Evolutionary conservation across 805 yeast species (phyloP).

Genomic region (Zygosaccharomyces lentus): DNA sequence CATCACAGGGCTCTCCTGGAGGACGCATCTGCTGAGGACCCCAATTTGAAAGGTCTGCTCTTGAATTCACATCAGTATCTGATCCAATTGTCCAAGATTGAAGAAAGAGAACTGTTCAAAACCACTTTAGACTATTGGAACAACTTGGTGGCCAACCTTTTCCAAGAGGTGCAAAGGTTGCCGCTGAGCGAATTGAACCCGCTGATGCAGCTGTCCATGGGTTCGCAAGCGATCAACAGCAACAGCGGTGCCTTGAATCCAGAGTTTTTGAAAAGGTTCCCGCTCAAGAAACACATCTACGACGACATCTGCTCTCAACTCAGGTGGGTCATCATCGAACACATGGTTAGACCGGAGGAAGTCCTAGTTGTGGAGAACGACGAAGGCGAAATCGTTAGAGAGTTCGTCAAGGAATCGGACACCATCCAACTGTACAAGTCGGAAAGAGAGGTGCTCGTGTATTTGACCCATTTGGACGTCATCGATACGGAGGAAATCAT

Average conservation of each 20-base stretch:
- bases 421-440: constrained; percentile 93
- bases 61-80: constrained; percentile 74
- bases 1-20: constrained; percentile 69
- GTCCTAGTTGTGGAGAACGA: constrained; percentile 95
- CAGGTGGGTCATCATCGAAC: constrained; percentile 90
- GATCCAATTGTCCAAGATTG: constrained; percentile 80
- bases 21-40: constrained; percentile 38
- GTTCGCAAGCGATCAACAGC: constrained; percentile 37
- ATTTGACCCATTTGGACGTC: constrained; percentile 91
- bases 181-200: constrained; percentile 73
- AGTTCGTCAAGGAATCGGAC: constrained; percentile 93
- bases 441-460: constrained; percentile 93
- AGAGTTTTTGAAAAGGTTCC: constrained; percentile 64
- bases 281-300: constrained; percentile 83
- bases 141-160: constrained; percentile 74
- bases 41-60: constrained; percentile 52
- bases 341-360: constrained; percentile 98
- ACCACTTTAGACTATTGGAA: constrained; percentile 95
- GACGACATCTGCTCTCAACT: constrained; percentile 72
- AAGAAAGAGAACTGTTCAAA: constrained; percentile 93
- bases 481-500: constrained; percentile 89
- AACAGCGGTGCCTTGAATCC: constrained; percentile 87
- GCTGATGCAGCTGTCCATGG: constrained; percentile 59
- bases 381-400: constrained; percentile 98
- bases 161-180: constrained; percentile 76